Evolutionary conservation across 129 eudicot genomes (phyloP), one percentile per base, ranked within the genome.

Genomic region (Tagetes erecta): DNA sequence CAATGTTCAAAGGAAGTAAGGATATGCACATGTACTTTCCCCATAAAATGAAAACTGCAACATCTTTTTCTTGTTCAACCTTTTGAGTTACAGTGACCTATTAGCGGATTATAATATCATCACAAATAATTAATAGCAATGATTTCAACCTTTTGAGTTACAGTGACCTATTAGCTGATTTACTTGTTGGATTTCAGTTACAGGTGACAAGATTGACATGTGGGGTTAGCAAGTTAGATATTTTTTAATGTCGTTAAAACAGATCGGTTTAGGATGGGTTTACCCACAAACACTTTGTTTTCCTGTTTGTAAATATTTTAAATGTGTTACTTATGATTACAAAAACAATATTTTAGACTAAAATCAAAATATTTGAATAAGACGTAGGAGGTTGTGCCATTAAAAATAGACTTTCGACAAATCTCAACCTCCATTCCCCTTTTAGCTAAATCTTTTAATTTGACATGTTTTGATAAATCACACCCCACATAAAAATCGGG

Each of bases 21-120:
- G 37, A 73, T 72, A 36, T 39, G 55, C 42, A 12, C 55, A 36
- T 39, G 55, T 57, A 12, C 55, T 57, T 58, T 42, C 67, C 11
- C 52, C 55, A 39, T 27, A 68, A 6, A 6, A 72, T 44, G 68
- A 30, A 72, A 41, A 39, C n/a, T 30, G 20, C 58, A 73, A 73
- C 69, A 40, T 39, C 13, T 11, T 35, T 45, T 70, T 52, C 31
- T 52, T 14, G 58, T 52, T 52, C 31, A 52, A 52, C 9, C 3
- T 57, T 5, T 56, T 41, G 38, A 14, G 3, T 53, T 40, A 30
- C 7, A 52, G 27, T 40, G 49, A 52, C 38, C 64, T 52, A 70
- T 53, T 36, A 58, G 33, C 51, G 58, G 44, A 44, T 72, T 41
- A 72, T 42, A 40, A 20, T 20, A 51, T 71, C 34, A 4, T 72